Conservation (phyloP, 169 alveolate genomes). For the Amoebophrya sp. region DNA sequence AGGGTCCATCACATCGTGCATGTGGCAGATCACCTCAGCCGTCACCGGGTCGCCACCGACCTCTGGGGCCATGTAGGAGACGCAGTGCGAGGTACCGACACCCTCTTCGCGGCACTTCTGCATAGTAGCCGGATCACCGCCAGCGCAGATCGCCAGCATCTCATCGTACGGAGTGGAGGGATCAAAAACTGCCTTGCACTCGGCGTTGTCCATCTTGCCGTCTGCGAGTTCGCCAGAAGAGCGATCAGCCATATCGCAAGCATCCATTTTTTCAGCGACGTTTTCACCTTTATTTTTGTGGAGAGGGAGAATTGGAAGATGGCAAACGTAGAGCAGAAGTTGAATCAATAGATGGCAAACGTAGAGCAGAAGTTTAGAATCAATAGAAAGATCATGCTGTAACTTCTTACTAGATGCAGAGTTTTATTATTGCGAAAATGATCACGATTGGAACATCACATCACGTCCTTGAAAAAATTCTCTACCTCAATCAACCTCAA, state of each 20-base stretch:
- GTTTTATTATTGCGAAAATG: too few species aligned
- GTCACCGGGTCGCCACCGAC: background rate
- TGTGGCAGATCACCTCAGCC: background rate
- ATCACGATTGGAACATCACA: too few species aligned
- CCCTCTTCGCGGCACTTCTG: background rate
- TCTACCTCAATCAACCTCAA: too few species aligned
- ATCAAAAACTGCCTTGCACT: background rate
- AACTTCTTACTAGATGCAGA: too few species aligned
- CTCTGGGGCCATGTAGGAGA: background rate
- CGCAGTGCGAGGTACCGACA: background rate
- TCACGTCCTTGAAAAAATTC: too few species aligned
- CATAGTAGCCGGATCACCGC: background rate
- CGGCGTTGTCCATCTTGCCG: background rate
- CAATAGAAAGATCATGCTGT: too few species aligned
- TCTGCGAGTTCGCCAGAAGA: background rate
- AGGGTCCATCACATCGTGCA: background rate
- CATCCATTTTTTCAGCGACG: background rate
- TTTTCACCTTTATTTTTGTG: too few species aligned
- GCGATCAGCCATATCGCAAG: background rate
- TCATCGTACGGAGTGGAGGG: background rate
- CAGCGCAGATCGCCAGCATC: background rate
- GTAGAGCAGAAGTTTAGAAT: too few species aligned
- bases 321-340: too few species aligned
- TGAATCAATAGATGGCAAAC: too few species aligned
- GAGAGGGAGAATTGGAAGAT: too few species aligned